Evolutionary conservation across 352 stramenopile genomes (phyloP).

Genomic region (Phytophthora ohioensis): DNA sequence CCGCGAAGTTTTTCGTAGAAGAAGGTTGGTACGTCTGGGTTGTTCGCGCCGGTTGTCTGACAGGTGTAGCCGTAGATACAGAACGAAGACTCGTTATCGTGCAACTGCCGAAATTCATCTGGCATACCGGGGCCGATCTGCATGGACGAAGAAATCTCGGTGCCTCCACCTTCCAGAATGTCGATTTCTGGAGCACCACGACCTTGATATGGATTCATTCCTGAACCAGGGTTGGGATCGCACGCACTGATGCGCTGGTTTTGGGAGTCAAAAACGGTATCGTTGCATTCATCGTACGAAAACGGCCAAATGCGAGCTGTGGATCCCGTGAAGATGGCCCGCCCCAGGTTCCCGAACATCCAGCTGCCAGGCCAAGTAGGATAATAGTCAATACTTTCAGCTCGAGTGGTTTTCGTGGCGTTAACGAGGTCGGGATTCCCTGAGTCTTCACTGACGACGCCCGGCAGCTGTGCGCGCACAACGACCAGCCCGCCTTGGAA

Average conservation of each 20-base stretch:
- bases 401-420: slow-evolving; percentile 4
- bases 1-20: slow-evolving; percentile 39
- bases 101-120: slow-evolving; percentile 49
- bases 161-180: slow-evolving; percentile 27
- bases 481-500: slow-evolving; percentile 65
- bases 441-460: slow-evolving; percentile 3
- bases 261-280: slow-evolving; percentile 48
- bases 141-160: slow-evolving; percentile 25
- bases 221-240: slow-evolving; percentile 90
- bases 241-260: slow-evolving; percentile 90
- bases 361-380: slow-evolving; percentile 12
- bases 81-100: slow-evolving; percentile 10
- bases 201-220: slow-evolving; percentile 87
- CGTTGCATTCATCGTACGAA: slow-evolving; percentile 93
- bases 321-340: slow-evolving; percentile 92
- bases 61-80: slow-evolving; percentile 23
- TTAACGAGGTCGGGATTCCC: slow-evolving; percentile 17
- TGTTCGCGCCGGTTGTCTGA: slow-evolving; percentile 51
- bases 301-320: slow-evolving; percentile 96
- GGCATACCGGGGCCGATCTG: slow-evolving; percentile 81
- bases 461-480: slow-evolving; percentile 6
- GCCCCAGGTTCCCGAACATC: slow-evolving; percentile 88
- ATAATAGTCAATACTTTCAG: slow-evolving; percentile 10
- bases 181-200: slow-evolving; percentile 84
- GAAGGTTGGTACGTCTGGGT: slow-evolving; percentile 41